These are phyloP conservation scores for Theileria sp. DNA, from an alignment of 169 alveolate genomes.

Conservation along the genomic window DNA sequence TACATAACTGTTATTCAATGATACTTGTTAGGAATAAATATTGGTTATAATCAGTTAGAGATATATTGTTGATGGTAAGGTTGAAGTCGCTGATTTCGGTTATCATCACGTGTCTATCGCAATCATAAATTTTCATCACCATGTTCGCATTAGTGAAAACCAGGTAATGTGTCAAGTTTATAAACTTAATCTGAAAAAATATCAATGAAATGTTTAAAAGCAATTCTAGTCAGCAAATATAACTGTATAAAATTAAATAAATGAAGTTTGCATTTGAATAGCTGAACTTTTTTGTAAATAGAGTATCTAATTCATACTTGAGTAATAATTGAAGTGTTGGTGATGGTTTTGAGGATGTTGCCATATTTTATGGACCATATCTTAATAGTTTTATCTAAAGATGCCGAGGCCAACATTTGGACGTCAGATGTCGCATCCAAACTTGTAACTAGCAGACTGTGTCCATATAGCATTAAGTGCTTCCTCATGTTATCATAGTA, in stretches of 20 bases:
- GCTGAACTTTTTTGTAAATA: no score
- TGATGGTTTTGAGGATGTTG: conserved; percentile 65
- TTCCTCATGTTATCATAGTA: conserved; percentile 79
- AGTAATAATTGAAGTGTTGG: background rate
- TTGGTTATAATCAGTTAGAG: conserved; percentile 55
- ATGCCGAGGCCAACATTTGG: conserved; percentile 78
- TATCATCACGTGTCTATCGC: conserved; percentile 69
- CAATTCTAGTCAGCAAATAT: background rate
- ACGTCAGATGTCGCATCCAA: conserved; percentile 79
- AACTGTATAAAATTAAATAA: background rate
- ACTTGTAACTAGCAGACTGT: conserved; percentile 82
- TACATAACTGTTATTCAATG: background rate
- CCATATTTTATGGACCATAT: conserved; percentile 88
- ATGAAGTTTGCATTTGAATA: background rate
- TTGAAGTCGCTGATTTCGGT: conserved; percentile 68
- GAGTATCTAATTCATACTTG: background rate
- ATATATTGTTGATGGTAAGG: conserved; percentile 54
- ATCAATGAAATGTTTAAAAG: background rate
- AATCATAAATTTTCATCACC: conserved; percentile 77
- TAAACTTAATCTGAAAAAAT: conserved; percentile 36
- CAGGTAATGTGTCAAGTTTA: conserved; percentile 59
- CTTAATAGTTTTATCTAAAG: conserved; percentile 81
- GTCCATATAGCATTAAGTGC: conserved; percentile 84
- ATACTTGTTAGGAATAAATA: conserved; percentile 56
- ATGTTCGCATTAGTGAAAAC: conserved; percentile 46